Evolutionary conservation across 441 rosid genomes (phyloP).

Genomic region (Erodium chrysanthum): DNA sequence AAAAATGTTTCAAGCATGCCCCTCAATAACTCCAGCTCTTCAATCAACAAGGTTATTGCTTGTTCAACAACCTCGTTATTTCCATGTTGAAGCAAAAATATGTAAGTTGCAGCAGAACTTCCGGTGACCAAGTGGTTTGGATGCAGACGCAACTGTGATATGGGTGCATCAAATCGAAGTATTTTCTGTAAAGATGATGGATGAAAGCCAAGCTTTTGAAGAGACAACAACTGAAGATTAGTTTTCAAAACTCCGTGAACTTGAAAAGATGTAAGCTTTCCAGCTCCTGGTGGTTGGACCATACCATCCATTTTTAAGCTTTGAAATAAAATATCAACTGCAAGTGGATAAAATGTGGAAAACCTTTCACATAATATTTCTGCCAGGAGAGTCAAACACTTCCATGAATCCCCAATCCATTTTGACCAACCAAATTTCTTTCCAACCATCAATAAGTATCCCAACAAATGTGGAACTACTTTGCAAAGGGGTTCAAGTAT

Average conservation of each 20-base stretch:
- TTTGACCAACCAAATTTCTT: slow-evolving; percentile 87
- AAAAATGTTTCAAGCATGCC: slow-evolving; percentile 39
- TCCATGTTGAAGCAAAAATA: slow-evolving; percentile 90
- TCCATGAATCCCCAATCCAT: slow-evolving; percentile 85
- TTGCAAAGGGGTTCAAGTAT: slow-evolving; percentile 62
- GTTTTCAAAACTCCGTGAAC: slow-evolving; percentile 89
- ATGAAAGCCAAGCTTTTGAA: slow-evolving; percentile 77
- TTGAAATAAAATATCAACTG: slow-evolving; percentile 66
- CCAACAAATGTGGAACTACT: slow-evolving; percentile 80
- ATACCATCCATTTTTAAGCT: slow-evolving; percentile 46
- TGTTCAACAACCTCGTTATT: slow-evolving; percentile 70
- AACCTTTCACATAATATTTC: slow-evolving; percentile 83
- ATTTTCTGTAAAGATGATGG: slow-evolving; percentile 62
- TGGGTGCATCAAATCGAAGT: slow-evolving; percentile 57
- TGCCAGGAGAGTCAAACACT: slow-evolving; percentile 90
- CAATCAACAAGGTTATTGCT: slow-evolving; percentile 46
- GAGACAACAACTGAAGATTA: slow-evolving; percentile 82
- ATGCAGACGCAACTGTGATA: slow-evolving; percentile 78
- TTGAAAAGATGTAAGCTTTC: slow-evolving; percentile 62
- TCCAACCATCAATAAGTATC: slow-evolving; percentile 70
- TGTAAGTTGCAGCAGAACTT: slow-evolving; percentile 84
- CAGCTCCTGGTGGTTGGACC: slow-evolving; percentile 33
- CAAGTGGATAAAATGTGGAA: slow-evolving; percentile 57
- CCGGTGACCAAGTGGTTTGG: slow-evolving; percentile 77
- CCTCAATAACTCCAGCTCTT: slow-evolving; percentile 64